These are phyloP conservation scores for Pichia manshurica DNA, from an alignment of 805 yeast genomes.

Conservation along the genomic window DNA sequence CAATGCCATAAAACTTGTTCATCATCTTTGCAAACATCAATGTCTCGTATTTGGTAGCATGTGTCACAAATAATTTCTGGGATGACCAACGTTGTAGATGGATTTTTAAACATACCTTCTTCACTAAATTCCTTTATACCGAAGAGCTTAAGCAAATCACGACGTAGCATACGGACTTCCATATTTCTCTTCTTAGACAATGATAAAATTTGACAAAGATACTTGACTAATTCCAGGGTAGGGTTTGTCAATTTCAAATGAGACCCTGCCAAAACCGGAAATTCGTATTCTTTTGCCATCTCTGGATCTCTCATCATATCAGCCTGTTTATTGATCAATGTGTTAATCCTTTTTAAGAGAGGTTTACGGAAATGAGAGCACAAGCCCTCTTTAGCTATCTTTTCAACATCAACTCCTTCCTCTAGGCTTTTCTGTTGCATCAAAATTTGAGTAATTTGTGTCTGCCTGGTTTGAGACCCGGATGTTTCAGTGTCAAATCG, in stretches of 20 bases:
- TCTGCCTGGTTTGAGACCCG: slow-evolving; percentile 49
- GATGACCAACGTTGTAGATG: slow-evolving; percentile 62
- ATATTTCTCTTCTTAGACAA: slow-evolving; percentile 58
- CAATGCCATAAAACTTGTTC: slow-evolving; percentile 53
- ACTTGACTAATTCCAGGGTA: slow-evolving; percentile 72
- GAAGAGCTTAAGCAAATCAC: slow-evolving; percentile 64
- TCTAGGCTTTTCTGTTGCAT: slow-evolving; percentile 35
- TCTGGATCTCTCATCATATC: slow-evolving; percentile 67
- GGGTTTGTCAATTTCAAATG: slow-evolving; percentile 58
- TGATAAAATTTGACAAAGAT: slow-evolving; percentile 62
- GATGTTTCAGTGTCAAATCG: slow-evolving; percentile 9
- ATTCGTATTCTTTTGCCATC: slow-evolving; percentile 56
- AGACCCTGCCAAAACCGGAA: slow-evolving; percentile 77
- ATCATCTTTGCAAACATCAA: slow-evolving; percentile 76
- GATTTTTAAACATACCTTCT: slow-evolving; percentile 67
- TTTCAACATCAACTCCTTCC: slow-evolving; percentile 15
- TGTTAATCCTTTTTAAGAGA: slow-evolving; percentile 57
- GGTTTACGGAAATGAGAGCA: slow-evolving; percentile 57
- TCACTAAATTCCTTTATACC: slow-evolving; percentile 82
- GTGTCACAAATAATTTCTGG: slow-evolving; percentile 70
- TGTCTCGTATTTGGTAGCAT: slow-evolving; percentile 67
- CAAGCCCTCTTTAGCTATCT: slow-evolving; percentile 37
- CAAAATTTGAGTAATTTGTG: slow-evolving; percentile 58
- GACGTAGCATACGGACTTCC: slow-evolving; percentile 70
- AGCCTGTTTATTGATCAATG: slow-evolving; percentile 61